Conservation (phyloP, 495 filamentous ascomycete genomes). For the Alectoria sarmentosa region DNA sequence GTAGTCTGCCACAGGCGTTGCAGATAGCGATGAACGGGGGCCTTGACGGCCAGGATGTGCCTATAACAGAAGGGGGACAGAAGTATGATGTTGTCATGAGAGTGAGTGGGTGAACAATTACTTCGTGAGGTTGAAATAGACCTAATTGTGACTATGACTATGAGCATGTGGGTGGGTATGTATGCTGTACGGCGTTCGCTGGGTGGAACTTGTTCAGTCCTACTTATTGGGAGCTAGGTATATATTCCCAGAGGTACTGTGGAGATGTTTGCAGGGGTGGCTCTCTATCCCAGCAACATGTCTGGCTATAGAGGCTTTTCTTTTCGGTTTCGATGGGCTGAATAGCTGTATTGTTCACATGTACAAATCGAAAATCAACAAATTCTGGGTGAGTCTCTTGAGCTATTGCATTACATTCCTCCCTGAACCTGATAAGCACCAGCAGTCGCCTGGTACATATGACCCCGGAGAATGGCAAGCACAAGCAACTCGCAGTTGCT, state of each 20-base stretch:
- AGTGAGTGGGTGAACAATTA: not conserved
- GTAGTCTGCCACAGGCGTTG: conserved; percentile 39
- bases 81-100: conserved; percentile 9
- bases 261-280: not conserved
- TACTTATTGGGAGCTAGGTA: not conserved
- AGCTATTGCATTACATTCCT: not conserved
- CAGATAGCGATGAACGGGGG: conserved; percentile 21
- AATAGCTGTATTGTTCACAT: not conserved
- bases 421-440: not conserved
- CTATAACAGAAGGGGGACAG: not conserved
- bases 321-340: not conserved
- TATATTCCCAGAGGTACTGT: not conserved
- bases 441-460: not conserved
- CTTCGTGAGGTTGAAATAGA: not conserved
- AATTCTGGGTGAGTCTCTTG: not conserved
- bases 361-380: not conserved
- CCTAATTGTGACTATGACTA: not conserved
- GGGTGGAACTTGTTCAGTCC: not conserved
- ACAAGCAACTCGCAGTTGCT: not conserved
- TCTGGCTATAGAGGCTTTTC: not conserved
- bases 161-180: not conserved
- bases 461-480: not conserved
- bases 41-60: not conserved
- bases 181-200: not conserved
- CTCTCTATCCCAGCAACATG: not conserved